phyloP scores from a whole-genome alignment of 2,329 filamentous ascomycete species.

The Alternaria alternata region DNA sequence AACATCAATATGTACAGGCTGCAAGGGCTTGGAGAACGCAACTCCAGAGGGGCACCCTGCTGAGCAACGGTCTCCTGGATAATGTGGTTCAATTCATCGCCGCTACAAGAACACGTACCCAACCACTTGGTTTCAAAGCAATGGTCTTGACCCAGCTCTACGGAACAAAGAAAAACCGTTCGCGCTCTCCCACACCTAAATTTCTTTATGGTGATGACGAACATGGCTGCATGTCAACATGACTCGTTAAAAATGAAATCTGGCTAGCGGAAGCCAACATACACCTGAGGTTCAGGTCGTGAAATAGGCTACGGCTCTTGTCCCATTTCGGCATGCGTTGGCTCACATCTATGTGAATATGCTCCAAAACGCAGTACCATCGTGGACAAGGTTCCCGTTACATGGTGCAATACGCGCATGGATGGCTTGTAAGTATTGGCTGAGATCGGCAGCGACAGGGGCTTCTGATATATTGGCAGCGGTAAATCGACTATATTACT shows the following conservation, averaged over 20 bases:
- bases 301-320: neutral
- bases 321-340: neutral
- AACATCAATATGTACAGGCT: neutral
- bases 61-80: neutral
- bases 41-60: neutral
- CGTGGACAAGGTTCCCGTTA: neutral
- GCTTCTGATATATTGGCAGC: neutral
- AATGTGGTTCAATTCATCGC: neutral
- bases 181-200: neutral
- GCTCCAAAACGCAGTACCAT: neutral
- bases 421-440: neutral
- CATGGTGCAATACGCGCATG: neutral
- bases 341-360: neutral
- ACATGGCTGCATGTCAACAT: neutral
- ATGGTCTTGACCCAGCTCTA: neutral
- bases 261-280: neutral
- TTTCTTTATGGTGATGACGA: neutral
- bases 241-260: neutral
- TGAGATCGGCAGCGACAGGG: neutral
- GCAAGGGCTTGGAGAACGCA: neutral
- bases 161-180: conserved; percentile 8
- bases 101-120: neutral
- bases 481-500: neutral
- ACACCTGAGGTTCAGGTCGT: neutral
- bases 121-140: neutral